Evolutionary conservation across 495 filamentous ascomycete species (phyloP), one percentile per base, ranked within the genome.

Genomic region (Platismatia glauca): DNA sequence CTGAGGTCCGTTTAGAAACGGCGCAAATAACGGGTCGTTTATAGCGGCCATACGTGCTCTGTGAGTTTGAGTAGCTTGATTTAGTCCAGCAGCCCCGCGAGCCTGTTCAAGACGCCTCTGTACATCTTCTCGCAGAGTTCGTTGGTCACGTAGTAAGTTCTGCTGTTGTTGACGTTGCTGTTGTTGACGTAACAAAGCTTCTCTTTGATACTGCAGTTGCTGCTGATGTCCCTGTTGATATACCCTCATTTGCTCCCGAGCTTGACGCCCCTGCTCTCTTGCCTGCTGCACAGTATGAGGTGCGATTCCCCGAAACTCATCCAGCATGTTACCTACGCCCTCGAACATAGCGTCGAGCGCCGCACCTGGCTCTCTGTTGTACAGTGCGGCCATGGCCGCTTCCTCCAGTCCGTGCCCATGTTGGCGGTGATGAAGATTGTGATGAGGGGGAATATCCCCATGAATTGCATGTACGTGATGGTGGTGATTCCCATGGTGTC

Each of bases 231-330:
- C 44, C 11, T 52, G 27, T 52, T 52, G 48, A 16, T 48, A 22
- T 48, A 22, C n/a, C 22, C 22, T 48, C 44, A 48, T 24, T 48
- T 48, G 44, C 9, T 48, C 44, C 22, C n/a, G 24, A 13, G 44
- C 44, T 48, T 48, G 44, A 24, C 44, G 44, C 44, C 44, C 44
- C 44, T 48, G 44, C 9, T 52, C 48, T 52, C 48, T 29, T 52
- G 48, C 48, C 48, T 52, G 48, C 48, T 52, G 48, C 27, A 52
- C 13, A 52, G 48, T 27, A 52, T 31, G 24, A 52, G 48, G 48
- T 31, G 22, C 44, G 44, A 48, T 0, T 27, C 44, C 44, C 12
- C 44, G 11, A 15, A 48, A 24, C 13, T 27, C 44, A 27, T 48
- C 44, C 4, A 48, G 44, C 6, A 48, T 48, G 9, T 48, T 13